A percentile compares a stretch with the other conserved stretches of the same genome.
These are phyloP conservation scores for Helianthus annuus DNA, from an alignment of 129 eudicot genomes.

Conservation along the genomic window DNA sequence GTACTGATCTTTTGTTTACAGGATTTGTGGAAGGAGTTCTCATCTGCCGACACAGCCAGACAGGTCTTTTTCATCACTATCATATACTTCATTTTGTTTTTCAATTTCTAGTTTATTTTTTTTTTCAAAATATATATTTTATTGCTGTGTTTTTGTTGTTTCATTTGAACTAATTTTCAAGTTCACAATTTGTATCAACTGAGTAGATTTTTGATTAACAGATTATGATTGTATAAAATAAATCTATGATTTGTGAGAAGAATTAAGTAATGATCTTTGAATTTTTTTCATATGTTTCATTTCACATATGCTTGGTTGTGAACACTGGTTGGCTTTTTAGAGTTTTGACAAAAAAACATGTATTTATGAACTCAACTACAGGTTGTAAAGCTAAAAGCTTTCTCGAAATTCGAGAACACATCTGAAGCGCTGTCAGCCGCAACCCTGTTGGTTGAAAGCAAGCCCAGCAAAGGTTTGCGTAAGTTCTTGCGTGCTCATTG, in stretches of 20 bases:
- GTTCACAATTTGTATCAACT: background rate
- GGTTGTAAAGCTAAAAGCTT: slow-evolving; percentile 93
- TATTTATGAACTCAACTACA: slow-evolving; percentile 25
- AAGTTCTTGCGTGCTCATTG: slow-evolving; percentile 91
- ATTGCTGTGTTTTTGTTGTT: too few relatives aligned
- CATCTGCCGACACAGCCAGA: slow-evolving; percentile 39
- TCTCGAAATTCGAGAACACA: slow-evolving; percentile 91
- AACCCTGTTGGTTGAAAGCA: slow-evolving; percentile 66
- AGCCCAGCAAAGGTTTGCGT: slow-evolving; percentile 88
- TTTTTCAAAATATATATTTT: too few relatives aligned
- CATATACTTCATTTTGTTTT: background rate
- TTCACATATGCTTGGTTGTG: too few relatives aligned
- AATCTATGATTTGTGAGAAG: background rate
- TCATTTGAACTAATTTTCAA: background rate
- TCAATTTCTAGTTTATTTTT: background rate
- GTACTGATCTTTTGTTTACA: slow-evolving; percentile 6
- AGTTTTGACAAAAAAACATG: background rate
- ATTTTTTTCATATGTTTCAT: too few relatives aligned
- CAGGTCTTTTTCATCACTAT: slow-evolving; percentile 9
- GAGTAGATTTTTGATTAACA: background rate
- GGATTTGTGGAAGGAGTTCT: slow-evolving; percentile 40
- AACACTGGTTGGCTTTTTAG: too few relatives aligned
- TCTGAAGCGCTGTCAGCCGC: slow-evolving; percentile 79
- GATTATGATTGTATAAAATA: background rate
- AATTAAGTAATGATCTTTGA: too few relatives aligned